Percentiles rank a stretch among this genome's conserved stretches.
Conservation (phyloP, 192 early-diverging fungal genomes). For the Neocallimastix lanati region DNA sequence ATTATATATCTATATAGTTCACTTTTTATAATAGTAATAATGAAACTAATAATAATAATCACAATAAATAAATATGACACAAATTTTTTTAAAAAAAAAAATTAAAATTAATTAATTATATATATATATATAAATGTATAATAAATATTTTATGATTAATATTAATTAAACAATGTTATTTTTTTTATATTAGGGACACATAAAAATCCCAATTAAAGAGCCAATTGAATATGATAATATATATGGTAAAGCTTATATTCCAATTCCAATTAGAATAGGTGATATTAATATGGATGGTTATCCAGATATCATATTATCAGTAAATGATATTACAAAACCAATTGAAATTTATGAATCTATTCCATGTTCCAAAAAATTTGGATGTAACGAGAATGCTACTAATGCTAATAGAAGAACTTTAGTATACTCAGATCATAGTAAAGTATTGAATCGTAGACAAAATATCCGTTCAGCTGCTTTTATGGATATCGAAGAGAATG, state of each 20-base stretch:
- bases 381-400: slow-evolving; percentile 21
- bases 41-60: too few species aligned
- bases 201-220: background rate
- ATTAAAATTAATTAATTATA: too few species aligned
- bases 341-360: slow-evolving; percentile 45
- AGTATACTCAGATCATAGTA: slow-evolving; percentile 42
- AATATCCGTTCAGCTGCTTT: slow-evolving; percentile 48
- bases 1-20: too few species aligned
- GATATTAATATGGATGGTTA: slow-evolving; percentile 85
- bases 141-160: too few species aligned
- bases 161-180: too few species aligned
- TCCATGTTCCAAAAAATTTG: slow-evolving; percentile 20
- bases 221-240: background rate
- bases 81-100: too few species aligned
- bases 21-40: too few species aligned
- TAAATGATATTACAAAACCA: slow-evolving; percentile 12
- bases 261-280: slow-evolving; percentile 18
- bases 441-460: slow-evolving; percentile 24
- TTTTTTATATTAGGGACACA: background rate
- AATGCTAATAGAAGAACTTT: slow-evolving; percentile 38
- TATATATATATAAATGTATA: too few species aligned
- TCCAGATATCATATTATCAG: slow-evolving; percentile 68
- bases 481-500: slow-evolving; percentile 81
- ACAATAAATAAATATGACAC: too few species aligned
- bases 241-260: background rate